Evolutionary conservation across 331 rosid genomes (phyloP), one percentile per base, ranked within the genome.

Genomic region (Phaseolus coccineus): DNA sequence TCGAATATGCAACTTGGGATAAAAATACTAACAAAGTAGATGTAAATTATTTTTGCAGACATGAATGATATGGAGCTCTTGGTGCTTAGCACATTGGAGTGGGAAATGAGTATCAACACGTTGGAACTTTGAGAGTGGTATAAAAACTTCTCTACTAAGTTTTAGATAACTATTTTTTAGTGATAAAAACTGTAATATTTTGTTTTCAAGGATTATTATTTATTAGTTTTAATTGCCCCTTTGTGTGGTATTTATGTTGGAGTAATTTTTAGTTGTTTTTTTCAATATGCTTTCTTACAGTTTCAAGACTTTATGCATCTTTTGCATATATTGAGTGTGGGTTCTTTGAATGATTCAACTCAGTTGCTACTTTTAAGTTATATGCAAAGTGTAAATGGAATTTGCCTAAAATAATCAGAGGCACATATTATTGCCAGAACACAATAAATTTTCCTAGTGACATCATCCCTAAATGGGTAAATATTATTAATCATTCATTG

Each of bases 401-500:
- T 93, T 78, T 98, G 98, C 31, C 87, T 96, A 68, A 83, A 84
- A 84, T 92, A 69, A 73, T 55, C 2, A 70, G 64, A 31, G 87
- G 89, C 25, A 46, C 70, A 35, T 94, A 93, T 88, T 88, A 84
- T 79, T 96, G 99, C 80, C 83, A 87, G 82, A 88, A 86, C 69
- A 87, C 84, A 4, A 87, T 96, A 85, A 85, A 67, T 48, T 96
- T 93, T 80, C 97, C 99, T 2, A 48, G 80, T 51, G 93, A 90
- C 64, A 96, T 98, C 61, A 80, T 96, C 78, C 97, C 94, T 40
- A 93, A 91, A 91, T 96, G 99, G 99, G 99, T 96, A 89, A 57
- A 78, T 65, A 70, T 82, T 75, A 68, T 65, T 53, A 59, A 42
- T 68, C 65, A 31, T 50, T 61, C 50, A 27, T 31, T 16, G 48